Conservation (phyloP, 768 basidiomycete species). For the Exsudoporus frostii region DNA sequence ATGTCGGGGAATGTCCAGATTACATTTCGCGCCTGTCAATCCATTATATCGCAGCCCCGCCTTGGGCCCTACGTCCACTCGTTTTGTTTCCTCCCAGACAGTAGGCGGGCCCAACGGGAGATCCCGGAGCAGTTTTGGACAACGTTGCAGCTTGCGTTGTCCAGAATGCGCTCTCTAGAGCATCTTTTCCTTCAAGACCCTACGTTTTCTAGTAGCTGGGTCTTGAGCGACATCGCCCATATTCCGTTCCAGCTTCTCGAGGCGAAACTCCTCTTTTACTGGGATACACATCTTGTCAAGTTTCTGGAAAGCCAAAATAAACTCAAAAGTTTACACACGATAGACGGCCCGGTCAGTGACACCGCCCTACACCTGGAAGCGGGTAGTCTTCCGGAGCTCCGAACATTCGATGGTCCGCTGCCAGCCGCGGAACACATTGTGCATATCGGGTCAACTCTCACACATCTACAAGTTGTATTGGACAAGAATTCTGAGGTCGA, state of each 20-base stretch:
- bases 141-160: slow-evolving; percentile 41
- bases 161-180: slow-evolving; percentile 43
- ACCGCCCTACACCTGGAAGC: slow-evolving; percentile 23
- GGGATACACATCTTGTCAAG: slow-evolving; percentile 44
- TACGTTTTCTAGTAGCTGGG: slow-evolving; percentile 40
- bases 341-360: slow-evolving; percentile 25
- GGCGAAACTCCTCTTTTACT: slow-evolving; percentile 45
- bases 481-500: slow-evolving; percentile 36
- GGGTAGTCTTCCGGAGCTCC: slow-evolving; percentile 40
- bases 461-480: slow-evolving; percentile 44
- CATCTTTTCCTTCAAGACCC: slow-evolving; percentile 42
- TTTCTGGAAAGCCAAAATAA: slow-evolving; percentile 49
- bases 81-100: slow-evolving; percentile 41
- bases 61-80: slow-evolving; percentile 42
- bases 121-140: slow-evolving; percentile 42
- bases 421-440: slow-evolving; percentile 41
- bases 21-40: slow-evolving; percentile 37
- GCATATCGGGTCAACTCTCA: slow-evolving; percentile 34
- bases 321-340: slow-evolving; percentile 38
- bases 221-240: slow-evolving; percentile 39
- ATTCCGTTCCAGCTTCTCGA: slow-evolving; percentile 49
- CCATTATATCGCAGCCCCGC: slow-evolving; percentile 35
- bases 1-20: slow-evolving; percentile 36
- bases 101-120: slow-evolving; percentile 23
- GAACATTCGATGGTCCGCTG: slow-evolving; percentile 45